Conservation (phyloP, 2,329 filamentous ascomycete genomes). For the Neonectria punicea region DNA sequence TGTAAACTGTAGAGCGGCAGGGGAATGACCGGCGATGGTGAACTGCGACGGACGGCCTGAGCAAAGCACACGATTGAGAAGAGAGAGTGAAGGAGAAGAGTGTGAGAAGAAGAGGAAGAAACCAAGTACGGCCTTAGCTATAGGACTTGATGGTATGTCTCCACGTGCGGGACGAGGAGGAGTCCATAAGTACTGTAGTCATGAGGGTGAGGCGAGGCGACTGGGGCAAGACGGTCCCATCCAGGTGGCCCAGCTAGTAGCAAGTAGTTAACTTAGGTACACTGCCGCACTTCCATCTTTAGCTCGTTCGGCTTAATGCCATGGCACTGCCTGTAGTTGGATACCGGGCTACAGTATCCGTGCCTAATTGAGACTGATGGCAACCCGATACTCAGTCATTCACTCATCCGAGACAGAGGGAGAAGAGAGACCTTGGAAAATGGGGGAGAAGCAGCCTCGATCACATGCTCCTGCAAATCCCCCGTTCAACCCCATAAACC, state of each 20-base stretch:
- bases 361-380: background rate
- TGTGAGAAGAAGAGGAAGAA: constrained; percentile 1
- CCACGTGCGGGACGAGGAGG: constrained; percentile 17
- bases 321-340: background rate
- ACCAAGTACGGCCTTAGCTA: constrained; percentile 5
- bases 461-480: constrained; percentile 29
- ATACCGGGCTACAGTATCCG: background rate
- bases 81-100: constrained; percentile 5
- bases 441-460: background rate
- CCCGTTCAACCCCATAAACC: constrained; percentile 16
- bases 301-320: background rate
- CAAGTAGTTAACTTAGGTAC: background rate
- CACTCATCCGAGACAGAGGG: background rate
- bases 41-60: background rate
- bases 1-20: background rate
- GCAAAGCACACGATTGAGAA: constrained; percentile 11
- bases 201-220: constrained; percentile 12
- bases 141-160: constrained; percentile 5
- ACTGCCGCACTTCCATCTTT: background rate
- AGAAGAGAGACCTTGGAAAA: constrained; percentile 4
- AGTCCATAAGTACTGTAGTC: background rate
- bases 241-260: background rate
- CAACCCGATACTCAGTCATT: background rate
- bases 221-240: constrained; percentile 13
- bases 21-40: background rate